These are phyloP conservation scores for Albizia julibrissin DNA, from an alignment of 306 rosid genomes.

Conservation along the genomic window DNA sequence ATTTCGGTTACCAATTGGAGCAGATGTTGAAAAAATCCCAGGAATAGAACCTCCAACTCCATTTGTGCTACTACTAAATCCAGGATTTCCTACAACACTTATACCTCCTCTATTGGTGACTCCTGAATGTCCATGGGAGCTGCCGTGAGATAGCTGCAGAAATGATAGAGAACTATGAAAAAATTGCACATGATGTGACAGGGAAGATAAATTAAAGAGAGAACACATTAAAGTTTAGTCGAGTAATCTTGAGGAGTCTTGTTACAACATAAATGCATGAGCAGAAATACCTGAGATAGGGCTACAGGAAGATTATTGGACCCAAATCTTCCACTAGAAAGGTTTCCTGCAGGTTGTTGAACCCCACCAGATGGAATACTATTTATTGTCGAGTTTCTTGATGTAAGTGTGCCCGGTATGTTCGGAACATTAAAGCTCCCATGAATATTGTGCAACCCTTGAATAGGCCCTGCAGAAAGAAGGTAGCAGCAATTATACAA, in stretches of 20 bases:
- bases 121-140: constrained; percentile 87
- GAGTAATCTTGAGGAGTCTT: constrained; percentile 6
- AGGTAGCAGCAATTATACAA: constrained; percentile 40
- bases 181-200: neutral
- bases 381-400: constrained; percentile 79
- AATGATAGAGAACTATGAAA: constrained; percentile 18
- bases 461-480: constrained; percentile 70
- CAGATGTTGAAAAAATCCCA: constrained; percentile 95
- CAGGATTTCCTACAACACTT: constrained; percentile 94
- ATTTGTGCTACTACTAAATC: constrained; percentile 91
- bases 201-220: constrained; percentile 26
- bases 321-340: constrained; percentile 84
- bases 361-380: constrained; percentile 86
- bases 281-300: constrained; percentile 74
- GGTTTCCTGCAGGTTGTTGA: constrained; percentile 88
- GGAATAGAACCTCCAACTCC: constrained; percentile 98
- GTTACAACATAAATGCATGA: neutral
- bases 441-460: constrained; percentile 85
- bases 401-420: constrained; percentile 68
- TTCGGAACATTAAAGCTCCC: constrained; percentile 92
- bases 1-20: constrained; percentile 92
- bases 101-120: constrained; percentile 96
- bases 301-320: constrained; percentile 88
- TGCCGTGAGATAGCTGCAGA: constrained; percentile 88
- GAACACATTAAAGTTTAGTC: neutral